A percentile compares a stretch with the other conserved stretches of the same genome.
Conservation (phyloP, 2,329 filamentous ascomycete genomes). For the Fusarium sp. region DNA sequence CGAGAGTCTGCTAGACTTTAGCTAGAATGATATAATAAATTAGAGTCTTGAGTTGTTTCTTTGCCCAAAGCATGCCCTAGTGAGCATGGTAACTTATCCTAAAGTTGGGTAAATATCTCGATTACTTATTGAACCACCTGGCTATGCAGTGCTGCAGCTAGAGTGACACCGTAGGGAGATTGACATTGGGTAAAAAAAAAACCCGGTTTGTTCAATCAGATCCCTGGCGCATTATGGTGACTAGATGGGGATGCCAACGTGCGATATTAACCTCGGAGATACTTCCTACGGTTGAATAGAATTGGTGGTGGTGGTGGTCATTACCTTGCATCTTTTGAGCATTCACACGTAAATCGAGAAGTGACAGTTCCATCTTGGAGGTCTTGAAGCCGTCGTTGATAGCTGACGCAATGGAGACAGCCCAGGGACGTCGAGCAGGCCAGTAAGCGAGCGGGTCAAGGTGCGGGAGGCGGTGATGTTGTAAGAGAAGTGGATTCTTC, state of each 20-base stretch:
- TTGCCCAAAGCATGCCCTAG: no score
- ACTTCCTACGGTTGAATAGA: slow-evolving; percentile 14
- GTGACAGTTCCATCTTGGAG: slow-evolving; percentile 20
- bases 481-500: slow-evolving; percentile 32
- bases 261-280: slow-evolving; percentile 27
- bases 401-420: slow-evolving; percentile 45
- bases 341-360: slow-evolving; percentile 16
- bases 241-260: slow-evolving; percentile 11
- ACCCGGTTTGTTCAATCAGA: slow-evolving; percentile 30
- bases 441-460: slow-evolving; percentile 38
- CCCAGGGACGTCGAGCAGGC: slow-evolving; percentile 25
- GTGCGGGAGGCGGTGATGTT: slow-evolving; percentile 43
- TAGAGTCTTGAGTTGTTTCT: no score
- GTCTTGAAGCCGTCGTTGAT: slow-evolving; percentile 18
- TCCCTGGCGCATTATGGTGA: slow-evolving; percentile 21
- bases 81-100: no score
- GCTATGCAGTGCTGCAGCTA: slow-evolving; percentile 17
- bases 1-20: no score
- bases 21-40: no score
- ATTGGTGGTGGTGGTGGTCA: slow-evolving; percentile 18
- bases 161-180: slow-evolving; percentile 36
- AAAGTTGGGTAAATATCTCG: no score
- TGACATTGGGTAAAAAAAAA: slow-evolving; percentile 42
- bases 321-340: not conserved
- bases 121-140: no score